Base-by-base conservation (phyloP, 75 land plant species). In the Sequoia sempervirens region DNA sequence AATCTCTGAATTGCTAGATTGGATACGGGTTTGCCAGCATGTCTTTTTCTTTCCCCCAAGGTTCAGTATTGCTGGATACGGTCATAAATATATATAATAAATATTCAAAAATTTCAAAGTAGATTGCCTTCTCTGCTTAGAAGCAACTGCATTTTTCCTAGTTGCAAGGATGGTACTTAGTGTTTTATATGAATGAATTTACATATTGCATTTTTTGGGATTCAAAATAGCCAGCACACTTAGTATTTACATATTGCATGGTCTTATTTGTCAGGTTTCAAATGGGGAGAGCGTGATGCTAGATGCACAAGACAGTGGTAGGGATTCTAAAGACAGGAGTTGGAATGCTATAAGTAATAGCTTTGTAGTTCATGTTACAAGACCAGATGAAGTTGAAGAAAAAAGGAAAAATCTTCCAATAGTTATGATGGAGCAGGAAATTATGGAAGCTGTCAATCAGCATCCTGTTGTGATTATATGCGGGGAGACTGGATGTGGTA, bases 351-450 rank as follows among this genome's bases (percentile, higher is more conserved):
- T 82, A 54, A 13, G 54, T 32, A 47, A 28, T 54, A 81, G 5
- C 23, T 86, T 90, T 52, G 84, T 89, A 46, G 99, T 94, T 75
- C 92, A 84, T 78, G 94, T 96, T 43, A 86, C 88, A 75, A 91
- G 99, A 69, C 95, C 97, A 70, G 84, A 83, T 32, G 97, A 96
- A 50, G 94, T 96, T 73, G 90, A 92, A 79, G 84, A 88, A 45
- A 83, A 82, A 54, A 93, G 99, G 81, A 86, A 85, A 52, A 88
- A 92, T 82, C 93, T 98, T 79, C 99, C 99, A 26, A 96, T 98
- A 13, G 90, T 98, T 38, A 98, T 98, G 99, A 98, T 98, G 99
- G 99, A 98, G 90, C 99, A 98, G 89, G 99, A 98, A 72, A 93
- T 98, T 84, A 94, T 98, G 95, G 99, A 98, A 87, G 94, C 97